Evolutionary conservation across 108 stramenopile genomes (phyloP), one percentile per base, ranked within the genome.

Genomic region (Poteriospumella lacustris): DNA sequence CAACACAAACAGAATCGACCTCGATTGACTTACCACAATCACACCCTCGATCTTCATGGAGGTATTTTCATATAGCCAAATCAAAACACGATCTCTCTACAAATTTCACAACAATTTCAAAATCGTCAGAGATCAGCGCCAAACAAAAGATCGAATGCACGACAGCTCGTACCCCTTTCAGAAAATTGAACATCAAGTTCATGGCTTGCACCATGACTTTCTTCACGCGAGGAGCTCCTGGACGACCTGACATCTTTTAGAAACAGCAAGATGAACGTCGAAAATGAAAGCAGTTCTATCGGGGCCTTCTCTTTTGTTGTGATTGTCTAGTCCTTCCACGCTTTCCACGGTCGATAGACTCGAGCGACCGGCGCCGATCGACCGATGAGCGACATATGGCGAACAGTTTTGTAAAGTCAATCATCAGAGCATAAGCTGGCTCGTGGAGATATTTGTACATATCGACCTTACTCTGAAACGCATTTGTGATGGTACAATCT

Each of bases 31-130:
- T 73, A 73, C 70, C 43, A 73, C 47, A 73, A 99, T 96, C 67
- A 93, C 92, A 24, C 96, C 98, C 83, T 99, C 98, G 62, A 99
- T 92, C 68, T 92, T 82, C 90, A 92, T 93, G 64, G 87, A 87
- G 1, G 95, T 92, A 85, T 99, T 94, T 86, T 96, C 98, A 83
- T 96, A 97, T 1, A 99, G 81, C 96, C 98, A 97, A 68, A 99
- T 89, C 78, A 92, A 89, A 9, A 99, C 92, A 42, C 95, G 81
- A 12, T 34, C 40, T 39, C 3, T 36, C 1, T 9, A 1, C 28
- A 33, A 33, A 9, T 2, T 19, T 0, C n/a, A n/a, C n/a, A n/a
- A 19, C 24, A 68, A 19, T 56, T 19, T 56, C 24, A 56, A 19
- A 19, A 19, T 56, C 24, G 60, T 64, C 3, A 64, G 5, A 64